phyloP scores from a whole-genome alignment of 2,329 filamentous ascomycete species.

The Cercospora brassicicola region DNA sequence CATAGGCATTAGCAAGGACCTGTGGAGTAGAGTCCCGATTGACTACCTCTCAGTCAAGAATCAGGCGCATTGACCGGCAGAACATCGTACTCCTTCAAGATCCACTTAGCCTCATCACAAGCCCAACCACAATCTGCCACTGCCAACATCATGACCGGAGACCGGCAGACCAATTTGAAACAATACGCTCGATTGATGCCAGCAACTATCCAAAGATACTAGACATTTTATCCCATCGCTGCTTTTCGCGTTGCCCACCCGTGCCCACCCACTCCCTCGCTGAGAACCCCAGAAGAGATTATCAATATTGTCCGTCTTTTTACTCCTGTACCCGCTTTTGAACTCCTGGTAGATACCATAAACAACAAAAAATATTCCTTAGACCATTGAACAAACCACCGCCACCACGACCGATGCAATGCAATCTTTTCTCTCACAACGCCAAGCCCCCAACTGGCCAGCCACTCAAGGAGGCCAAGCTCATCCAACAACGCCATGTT shows the following conservation, averaged over 20 bases:
- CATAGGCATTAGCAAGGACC: background rate
- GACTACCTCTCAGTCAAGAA: background rate
- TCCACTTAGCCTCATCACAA: background rate
- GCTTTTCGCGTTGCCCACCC: background rate
- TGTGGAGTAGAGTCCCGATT: background rate
- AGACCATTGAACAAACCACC: background rate
- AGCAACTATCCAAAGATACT: background rate
- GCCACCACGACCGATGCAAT: background rate
- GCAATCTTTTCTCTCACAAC: background rate
- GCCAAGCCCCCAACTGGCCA: background rate
- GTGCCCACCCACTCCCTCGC: background rate
- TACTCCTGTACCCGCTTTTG: background rate
- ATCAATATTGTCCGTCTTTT: background rate
- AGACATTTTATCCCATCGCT: background rate
- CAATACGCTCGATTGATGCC: background rate
- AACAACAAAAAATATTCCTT: background rate
- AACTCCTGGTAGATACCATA: background rate
- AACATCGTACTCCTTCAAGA: background rate
- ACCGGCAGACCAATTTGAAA: background rate
- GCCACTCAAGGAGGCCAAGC: background rate
- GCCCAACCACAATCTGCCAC: background rate
- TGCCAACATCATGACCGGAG: background rate
- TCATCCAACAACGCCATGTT: background rate
- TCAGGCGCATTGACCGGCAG: background rate
- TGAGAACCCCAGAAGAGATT: background rate